Conservation (phyloP, 2,329 filamentous ascomycete genomes). For the Penicillium crustosum region DNA sequence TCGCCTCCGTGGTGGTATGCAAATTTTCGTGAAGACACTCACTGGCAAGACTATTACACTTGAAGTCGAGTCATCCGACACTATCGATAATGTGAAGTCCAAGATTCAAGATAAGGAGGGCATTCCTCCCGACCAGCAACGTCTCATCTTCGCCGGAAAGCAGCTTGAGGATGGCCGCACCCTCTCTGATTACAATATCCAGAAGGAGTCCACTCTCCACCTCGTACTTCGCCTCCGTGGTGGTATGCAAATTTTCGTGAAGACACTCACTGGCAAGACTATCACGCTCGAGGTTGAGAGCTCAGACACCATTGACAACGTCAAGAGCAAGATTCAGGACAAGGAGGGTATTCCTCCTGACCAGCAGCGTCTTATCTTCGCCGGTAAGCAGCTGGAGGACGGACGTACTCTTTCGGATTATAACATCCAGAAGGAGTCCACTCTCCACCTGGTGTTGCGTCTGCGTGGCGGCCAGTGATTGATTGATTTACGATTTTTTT, state of each 20-base stretch:
- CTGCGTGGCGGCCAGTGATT: constrained; percentile 46
- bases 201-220: constrained; percentile 75
- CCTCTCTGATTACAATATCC: no score
- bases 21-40: constrained; percentile 59
- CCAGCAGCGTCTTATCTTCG: constrained; percentile 69
- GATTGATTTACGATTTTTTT: constrained; percentile 18
- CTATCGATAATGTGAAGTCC: constrained; percentile 89
- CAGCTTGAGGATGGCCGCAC: no score
- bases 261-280: constrained; percentile 74
- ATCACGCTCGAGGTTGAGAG: constrained; percentile 68
- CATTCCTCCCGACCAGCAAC: constrained; percentile 88
- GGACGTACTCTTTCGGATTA: constrained; percentile 55
- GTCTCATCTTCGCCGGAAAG: no score
- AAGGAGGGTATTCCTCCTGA: constrained; percentile 76
- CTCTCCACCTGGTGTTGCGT: constrained; percentile 59
- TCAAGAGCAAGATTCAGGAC: constrained; percentile 73
- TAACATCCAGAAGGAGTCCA: constrained; percentile 62
- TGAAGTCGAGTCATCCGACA: constrained; percentile 85
- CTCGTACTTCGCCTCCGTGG: constrained; percentile 77
- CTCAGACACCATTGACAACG: constrained; percentile 69
- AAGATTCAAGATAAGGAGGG: constrained; percentile 84
- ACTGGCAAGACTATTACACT: constrained; percentile 91
- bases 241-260: constrained; percentile 84
- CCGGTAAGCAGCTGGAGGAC: constrained; percentile 63
- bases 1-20: constrained; percentile 77